Conservation (phyloP, 2,329 filamentous ascomycete species). For the Zasmidium angulare region DNA sequence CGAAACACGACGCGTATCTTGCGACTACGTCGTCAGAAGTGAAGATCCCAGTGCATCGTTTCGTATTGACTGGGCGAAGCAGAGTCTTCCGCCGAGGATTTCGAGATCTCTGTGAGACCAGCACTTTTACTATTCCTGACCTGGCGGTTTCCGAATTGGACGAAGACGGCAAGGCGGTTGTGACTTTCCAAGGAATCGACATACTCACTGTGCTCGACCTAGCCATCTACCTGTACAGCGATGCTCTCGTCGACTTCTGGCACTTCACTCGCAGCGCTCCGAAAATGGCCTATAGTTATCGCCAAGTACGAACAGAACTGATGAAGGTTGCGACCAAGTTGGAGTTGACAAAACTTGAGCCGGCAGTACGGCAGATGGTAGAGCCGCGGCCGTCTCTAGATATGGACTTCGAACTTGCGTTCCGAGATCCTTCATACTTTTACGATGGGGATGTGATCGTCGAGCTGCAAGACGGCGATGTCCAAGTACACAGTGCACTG, state of each 20-base stretch:
- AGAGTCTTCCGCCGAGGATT: slow-evolving; percentile 64
- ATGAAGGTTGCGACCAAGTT: slow-evolving; percentile 78
- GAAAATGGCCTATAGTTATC: slow-evolving; percentile 68
- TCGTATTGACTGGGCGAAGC: slow-evolving; percentile 75
- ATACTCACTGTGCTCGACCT: slow-evolving; percentile 78
- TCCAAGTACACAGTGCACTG: slow-evolving; percentile 73
- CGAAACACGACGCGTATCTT: slow-evolving; percentile 46
- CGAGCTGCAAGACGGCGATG: slow-evolving; percentile 71
- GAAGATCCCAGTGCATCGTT: slow-evolving; percentile 77
- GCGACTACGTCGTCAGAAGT: slow-evolving; percentile 64
- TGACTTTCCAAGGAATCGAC: slow-evolving; percentile 72
- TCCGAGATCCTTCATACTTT: slow-evolving; percentile 69
- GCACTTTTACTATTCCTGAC: slow-evolving; percentile 60
- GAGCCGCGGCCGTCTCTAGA: slow-evolving; percentile 64
- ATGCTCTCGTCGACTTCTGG: slow-evolving; percentile 82
- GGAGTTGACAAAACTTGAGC: slow-evolving; percentile 70
- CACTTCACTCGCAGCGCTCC: slow-evolving; percentile 69
- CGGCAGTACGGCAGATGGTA: slow-evolving; percentile 73
- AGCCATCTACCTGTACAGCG: slow-evolving; percentile 76
- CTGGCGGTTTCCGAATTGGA: slow-evolving; percentile 58
- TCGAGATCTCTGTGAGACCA: slow-evolving; percentile 55
- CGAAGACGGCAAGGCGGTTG: slow-evolving; percentile 51
- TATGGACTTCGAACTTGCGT: slow-evolving; percentile 68
- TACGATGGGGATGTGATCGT: slow-evolving; percentile 76
- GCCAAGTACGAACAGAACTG: slow-evolving; percentile 78